A percentile compares a stretch with the other conserved stretches of the same genome.
phyloP scores from a whole-genome alignment of 2,329 filamentous ascomycete genomes.

The Huntiella decipiens region DNA sequence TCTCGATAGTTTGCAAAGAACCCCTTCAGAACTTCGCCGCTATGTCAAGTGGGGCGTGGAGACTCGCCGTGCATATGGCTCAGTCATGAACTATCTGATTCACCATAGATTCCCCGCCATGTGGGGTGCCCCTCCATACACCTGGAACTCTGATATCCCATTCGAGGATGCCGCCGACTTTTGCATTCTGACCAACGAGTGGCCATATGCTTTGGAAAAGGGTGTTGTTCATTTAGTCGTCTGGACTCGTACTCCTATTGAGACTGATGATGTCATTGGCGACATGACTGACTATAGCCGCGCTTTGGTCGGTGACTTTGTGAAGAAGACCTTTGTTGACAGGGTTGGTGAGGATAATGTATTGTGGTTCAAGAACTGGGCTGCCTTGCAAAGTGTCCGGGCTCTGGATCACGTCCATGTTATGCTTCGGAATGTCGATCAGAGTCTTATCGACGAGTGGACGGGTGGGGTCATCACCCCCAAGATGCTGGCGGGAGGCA shows the following conservation, averaged over 20 bases:
- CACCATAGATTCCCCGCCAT: constrained; percentile 44
- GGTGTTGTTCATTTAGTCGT: constrained; percentile 67
- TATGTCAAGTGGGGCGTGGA: constrained; percentile 63
- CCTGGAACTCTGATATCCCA: constrained; percentile 28
- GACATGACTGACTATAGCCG: constrained; percentile 53
- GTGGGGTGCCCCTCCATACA: constrained; percentile 47
- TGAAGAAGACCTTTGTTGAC: constrained; percentile 49
- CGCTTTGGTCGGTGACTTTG: constrained; percentile 45
- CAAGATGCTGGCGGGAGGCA: constrained; percentile 1
- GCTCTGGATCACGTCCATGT: constrained; percentile 83
- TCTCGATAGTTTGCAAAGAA: constrained; percentile 57
- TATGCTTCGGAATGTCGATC: constrained; percentile 35
- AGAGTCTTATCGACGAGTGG: constrained; percentile 34
- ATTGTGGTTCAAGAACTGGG: constrained; percentile 93
- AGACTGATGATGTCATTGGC: constrained; percentile 49
- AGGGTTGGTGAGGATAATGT: constrained; percentile 34
- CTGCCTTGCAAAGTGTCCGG: constrained; percentile 68
- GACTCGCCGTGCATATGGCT: constrained; percentile 55
- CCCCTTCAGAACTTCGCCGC: constrained; percentile 58
- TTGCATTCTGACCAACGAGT: constrained; percentile 71
- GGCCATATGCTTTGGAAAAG: constrained; percentile 63
- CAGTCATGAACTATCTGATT: constrained; percentile 61
- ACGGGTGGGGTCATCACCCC: constrained; percentile 16
- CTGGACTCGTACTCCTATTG: constrained; percentile 71
- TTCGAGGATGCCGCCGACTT: constrained; percentile 38